Base-by-base conservation (phyloP, 1,284 basidiomycete genomes). In the Leucoagaricus sp. region DNA sequence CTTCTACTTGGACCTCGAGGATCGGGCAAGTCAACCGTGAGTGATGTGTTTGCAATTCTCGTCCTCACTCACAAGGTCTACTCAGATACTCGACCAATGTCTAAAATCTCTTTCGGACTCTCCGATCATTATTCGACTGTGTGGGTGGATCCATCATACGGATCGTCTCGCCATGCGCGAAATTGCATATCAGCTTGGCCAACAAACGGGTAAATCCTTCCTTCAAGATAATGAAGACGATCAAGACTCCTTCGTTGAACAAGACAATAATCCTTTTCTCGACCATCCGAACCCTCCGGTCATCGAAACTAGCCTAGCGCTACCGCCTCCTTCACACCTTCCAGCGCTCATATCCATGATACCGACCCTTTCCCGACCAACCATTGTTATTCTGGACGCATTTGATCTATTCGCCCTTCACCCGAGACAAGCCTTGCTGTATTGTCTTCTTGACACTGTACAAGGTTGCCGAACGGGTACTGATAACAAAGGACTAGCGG, bases 91-190 rank as follows among this genome's bases (percentile, higher is more conserved):
- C 7, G 81, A 90, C 58, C 69, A 72, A 40, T 86, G 81, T 28
- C 70, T 91, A 17, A 36, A 59, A 28, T 62, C 70, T 13, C 60
- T 73, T 26, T 64, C 85, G 29, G 60, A 75, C 0, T 67, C 69
- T 34, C 84, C 91, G 0, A 86, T 96, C 57, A 70, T 94, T 38
- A 81, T 98, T 47, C 86, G 87, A 0, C 77, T 98, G 1, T 93
- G 89, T n/a, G 96, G 94, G 0, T 83, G 91, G 69, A 82, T 87
- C 0, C 94, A 97, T 62, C 83, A 81, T 26, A 93, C 87, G 48
- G 96, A 97, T 68, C 82, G 90, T 26, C 75, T 93, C 3, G 96
- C 96, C n/a, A 85, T 97, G 69, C 85, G 89, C n/a, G 93, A 96
- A 71, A 91, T 98, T 63, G 93, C 93, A 0, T 78, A 87, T 53